Evolutionary conservation across 2,329 filamentous ascomycete genomes (phyloP).

Genomic region (Dothistroma pini): DNA sequence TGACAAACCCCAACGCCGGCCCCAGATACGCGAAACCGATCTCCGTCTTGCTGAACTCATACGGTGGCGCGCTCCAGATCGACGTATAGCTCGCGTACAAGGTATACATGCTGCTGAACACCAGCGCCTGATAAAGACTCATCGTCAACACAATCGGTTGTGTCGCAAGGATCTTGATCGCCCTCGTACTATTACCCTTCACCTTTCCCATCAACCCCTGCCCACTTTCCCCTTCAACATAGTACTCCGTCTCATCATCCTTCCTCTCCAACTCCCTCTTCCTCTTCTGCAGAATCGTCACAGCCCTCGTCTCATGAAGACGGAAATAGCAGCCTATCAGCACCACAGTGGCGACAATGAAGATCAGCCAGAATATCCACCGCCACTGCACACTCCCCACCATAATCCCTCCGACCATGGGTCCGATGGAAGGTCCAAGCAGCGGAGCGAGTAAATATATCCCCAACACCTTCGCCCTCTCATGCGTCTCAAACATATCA

Average conservation of each 20-base stretch:
- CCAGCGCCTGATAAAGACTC: conserved; percentile 43
- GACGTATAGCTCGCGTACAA: conserved; percentile 38
- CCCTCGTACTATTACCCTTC: conserved; percentile 37
- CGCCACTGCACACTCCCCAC: conserved; percentile 44
- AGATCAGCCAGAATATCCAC: conserved; percentile 46
- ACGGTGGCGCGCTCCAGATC: conserved; percentile 26
- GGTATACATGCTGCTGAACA: conserved; percentile 45
- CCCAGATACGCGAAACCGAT: conserved; percentile 43
- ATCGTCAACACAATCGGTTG: conserved; percentile 46
- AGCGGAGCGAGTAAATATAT: conserved; percentile 43
- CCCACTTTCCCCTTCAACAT: conserved; percentile 40
- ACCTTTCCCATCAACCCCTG: conserved; percentile 37
- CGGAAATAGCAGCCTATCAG: conserved; percentile 42
- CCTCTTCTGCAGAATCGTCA: conserved; percentile 36
- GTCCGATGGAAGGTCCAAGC: conserved; percentile 38
- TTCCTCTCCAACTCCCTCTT: conserved; percentile 35
- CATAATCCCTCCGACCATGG: conserved; percentile 41
- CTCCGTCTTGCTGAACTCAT: conserved; percentile 43
- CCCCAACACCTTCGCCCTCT: conserved; percentile 45
- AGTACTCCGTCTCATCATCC: conserved; percentile 37
- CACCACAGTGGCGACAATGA: conserved; percentile 38
- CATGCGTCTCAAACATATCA: conserved; percentile 47
- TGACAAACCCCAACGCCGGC: conserved; percentile 41
- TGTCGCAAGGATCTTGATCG: conserved; percentile 38
- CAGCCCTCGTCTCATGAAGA: conserved; percentile 42